A percentile compares a stretch with the other conserved stretches of the same genome.
Evolutionary conservation across 768 basidiomycete genomes (phyloP).

Genomic region (Tricholomella constricta): DNA sequence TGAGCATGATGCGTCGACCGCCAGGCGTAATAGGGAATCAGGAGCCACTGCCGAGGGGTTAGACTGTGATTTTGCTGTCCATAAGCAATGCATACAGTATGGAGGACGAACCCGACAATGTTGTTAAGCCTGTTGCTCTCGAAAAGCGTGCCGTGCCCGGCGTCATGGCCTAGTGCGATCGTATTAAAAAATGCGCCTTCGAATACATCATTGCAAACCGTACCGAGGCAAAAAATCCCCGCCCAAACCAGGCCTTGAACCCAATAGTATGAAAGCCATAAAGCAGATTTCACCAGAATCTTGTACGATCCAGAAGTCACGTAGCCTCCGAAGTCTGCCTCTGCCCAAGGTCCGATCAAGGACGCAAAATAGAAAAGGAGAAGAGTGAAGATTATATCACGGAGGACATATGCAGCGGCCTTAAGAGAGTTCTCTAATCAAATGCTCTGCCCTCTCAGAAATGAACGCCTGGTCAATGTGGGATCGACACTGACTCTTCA

Average conservation of each 20-base stretch:
- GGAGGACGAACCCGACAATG: slow-evolving; percentile 48
- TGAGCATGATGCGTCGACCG: slow-evolving; percentile 69
- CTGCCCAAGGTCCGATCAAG: slow-evolving; percentile 42
- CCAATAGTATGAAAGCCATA: slow-evolving; percentile 55
- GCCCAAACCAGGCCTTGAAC: slow-evolving; percentile 52
- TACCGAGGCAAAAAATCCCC: slow-evolving; percentile 56
- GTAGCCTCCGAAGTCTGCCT: slow-evolving; percentile 40
- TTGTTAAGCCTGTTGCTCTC: slow-evolving; percentile 39
- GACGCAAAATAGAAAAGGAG: slow-evolving; percentile 46
- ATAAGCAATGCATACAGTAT: slow-evolving; percentile 36
- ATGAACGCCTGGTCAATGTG: not conserved
- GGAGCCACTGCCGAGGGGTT: slow-evolving; percentile 38
- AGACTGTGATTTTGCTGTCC: slow-evolving; percentile 7
- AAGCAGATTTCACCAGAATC: slow-evolving; percentile 26
- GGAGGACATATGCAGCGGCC: slow-evolving; percentile 43
- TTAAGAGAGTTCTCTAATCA: slow-evolving; percentile 36
- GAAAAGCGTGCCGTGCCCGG: slow-evolving; percentile 46
- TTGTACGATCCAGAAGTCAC: slow-evolving; percentile 33
- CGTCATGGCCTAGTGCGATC: slow-evolving; percentile 40
- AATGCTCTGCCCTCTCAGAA: not conserved
- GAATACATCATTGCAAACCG: slow-evolving; percentile 1
- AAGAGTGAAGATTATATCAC: slow-evolving; percentile 45
- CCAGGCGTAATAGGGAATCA: slow-evolving; percentile 69
- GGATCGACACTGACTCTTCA: slow-evolving; percentile 35
- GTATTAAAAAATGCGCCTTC: not conserved